Evolutionary conservation across 208 protist species (phyloP), one percentile per base, ranked within the genome.

Genomic region (Novymonas esmeraldas): DNA sequence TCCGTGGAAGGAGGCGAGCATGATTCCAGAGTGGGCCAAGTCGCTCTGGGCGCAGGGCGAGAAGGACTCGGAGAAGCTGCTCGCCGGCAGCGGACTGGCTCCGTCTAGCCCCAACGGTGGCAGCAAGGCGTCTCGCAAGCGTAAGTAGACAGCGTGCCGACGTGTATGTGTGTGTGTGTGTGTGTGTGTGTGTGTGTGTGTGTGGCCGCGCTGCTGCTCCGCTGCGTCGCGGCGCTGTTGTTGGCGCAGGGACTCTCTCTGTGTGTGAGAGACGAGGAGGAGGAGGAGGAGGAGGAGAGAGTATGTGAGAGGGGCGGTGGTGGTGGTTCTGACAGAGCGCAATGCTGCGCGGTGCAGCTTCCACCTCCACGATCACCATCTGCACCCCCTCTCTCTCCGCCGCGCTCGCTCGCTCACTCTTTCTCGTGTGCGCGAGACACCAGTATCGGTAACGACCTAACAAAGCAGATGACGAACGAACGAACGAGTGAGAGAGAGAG

Each of bases 1-100:
- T 16, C 92, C 89, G 48, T 97, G 88, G 85, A 70, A 70, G 60
- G 85, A 95, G 51, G 60, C 65, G 7, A 76, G 56, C 22, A 48
- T 84, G 42, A 34, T 90, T 31, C 82, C 85, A 13, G 78, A 91
- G 14, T 94, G 87, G 85, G 44, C 84, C 18, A 72, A 81, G 59
- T 34, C 60, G 33, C 64, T 90, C 54, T 95, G 85, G 84, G 22
- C 45, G 14, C 49, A 82, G 73, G 44, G 60, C 1, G 71, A 73
- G 49, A 66, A 74, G 45, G 74, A 86, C 26, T 77, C 79, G 16
- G 76, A 80, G 24, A 57, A 56, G 39, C 50, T 84, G 11, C 46
- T 82, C 6, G 38, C 48, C 22, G 41, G 36, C 22, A 59, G 50
- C 49, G 71, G 63, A 31, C 33, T 61, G 1, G 49, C 44, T 1